Evolutionary conservation across 2,329 filamentous ascomycete genomes (phyloP), one percentile per base, ranked within the genome.

Genomic region (Coniella lustricola): DNA sequence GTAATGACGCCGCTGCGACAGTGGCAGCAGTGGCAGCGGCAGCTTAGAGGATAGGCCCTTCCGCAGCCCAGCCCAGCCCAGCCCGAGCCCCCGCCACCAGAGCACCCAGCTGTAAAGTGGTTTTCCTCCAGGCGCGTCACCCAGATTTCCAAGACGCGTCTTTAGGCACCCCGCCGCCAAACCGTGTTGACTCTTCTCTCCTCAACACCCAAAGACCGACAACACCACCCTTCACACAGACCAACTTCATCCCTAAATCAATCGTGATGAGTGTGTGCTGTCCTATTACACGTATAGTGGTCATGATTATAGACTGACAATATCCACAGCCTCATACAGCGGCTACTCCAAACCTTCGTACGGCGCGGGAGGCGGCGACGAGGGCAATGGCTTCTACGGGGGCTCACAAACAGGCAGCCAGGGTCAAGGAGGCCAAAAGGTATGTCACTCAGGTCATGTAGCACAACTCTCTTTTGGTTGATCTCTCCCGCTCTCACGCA

Each of bases 371-470:
- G 77, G 76, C 55, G 79, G 72, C 61, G 77, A 78, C 50, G 77
- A 79, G 57, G 77, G 74, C 39, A 81, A 81, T 56, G 81, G 81
- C 47, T 84, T 82, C 55, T 73, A 68, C 52, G 73, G 74, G 49
- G 79, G 75, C 52, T 81, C 79, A 5, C 81, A 84, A 62, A 67
- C 71, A 55, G 79, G 77, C 55, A 81, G 77, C 60, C 79, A 77
- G 40, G 57, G 47, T 9, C 39, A 50, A 56, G 62, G 55, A 20
- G 59, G 46, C 43, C 55, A 53, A 48, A 67, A 56, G 46, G 52
- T 54, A 48, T 38, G 43, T n/a, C 17, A n/a, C n/a, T n/a, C n/a
- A n/a, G n/a, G n/a, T n/a, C n/a, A n/a, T n/a, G n/a, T n/a, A n/a
- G n/a, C n/a, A n/a, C n/a, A n/a, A n/a, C n/a, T n/a, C n/a, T n/a